phyloP scores from a whole-genome alignment of 1,284 basidiomycete genomes.

The Fomitopsis betulina region DNA sequence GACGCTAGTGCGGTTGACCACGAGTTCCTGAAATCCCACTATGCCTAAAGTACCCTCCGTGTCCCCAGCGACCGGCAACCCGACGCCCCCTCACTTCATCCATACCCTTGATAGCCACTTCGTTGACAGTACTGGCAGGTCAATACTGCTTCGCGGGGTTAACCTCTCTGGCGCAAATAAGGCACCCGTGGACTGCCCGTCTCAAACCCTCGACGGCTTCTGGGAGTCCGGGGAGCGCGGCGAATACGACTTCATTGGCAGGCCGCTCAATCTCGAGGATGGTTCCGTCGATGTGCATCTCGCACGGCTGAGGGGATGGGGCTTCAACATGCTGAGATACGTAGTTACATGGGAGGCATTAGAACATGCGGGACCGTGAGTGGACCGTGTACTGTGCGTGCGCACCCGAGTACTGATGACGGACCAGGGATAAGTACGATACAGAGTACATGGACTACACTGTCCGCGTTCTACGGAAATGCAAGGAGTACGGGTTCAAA shows the following conservation, averaged over 20 bases:
- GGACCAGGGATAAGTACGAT: constrained; percentile 81
- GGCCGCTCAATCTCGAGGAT: constrained; percentile 81
- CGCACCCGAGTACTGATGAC: neutral
- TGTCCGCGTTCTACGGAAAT: constrained; percentile 81
- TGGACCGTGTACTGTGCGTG: constrained; percentile 19
- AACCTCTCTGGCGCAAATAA: constrained; percentile 91
- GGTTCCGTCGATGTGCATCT: constrained; percentile 89
- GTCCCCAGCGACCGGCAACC: constrained; percentile 68
- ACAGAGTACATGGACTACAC: constrained; percentile 92
- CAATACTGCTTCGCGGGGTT: constrained; percentile 85
- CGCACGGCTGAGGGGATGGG: constrained; percentile 84
- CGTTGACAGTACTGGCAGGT: constrained; percentile 80
- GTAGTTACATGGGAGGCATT: constrained; percentile 94
- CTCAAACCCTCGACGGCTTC: constrained; percentile 71
- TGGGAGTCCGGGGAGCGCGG: constrained; percentile 85
- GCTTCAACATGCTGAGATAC: constrained; percentile 91
- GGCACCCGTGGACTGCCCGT: constrained; percentile 70
- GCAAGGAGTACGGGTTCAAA: constrained; percentile 93
- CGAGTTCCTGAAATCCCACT: no score
- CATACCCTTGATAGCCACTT: constrained; percentile 76
- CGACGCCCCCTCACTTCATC: constrained; percentile 48
- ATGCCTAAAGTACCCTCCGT: constrained; percentile 58
- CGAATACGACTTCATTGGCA: constrained; percentile 66
- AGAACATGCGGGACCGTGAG: constrained; percentile 92
- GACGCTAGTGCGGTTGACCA: neutral